A percentile compares a stretch with the other conserved stretches of the same genome.
These are phyloP conservation scores for Ochetophila trinervis DNA, from an alignment of 306 rosid genomes.

Conservation along the genomic window DNA sequence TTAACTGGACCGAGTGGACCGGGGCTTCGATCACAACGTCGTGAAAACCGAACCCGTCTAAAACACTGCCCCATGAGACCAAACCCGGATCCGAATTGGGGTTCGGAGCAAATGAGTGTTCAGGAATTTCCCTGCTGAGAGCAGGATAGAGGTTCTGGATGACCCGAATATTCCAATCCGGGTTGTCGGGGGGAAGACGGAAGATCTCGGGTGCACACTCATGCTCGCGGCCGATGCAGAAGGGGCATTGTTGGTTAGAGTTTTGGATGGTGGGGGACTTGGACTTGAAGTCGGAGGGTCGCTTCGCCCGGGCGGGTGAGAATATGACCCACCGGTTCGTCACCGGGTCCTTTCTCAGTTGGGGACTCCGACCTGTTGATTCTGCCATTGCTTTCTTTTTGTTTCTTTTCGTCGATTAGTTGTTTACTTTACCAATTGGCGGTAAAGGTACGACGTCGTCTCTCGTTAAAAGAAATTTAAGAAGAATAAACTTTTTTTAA, in stretches of 20 bases:
- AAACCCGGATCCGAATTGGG: background rate
- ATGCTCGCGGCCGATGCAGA: constrained; percentile 77
- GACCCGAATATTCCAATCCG: constrained; percentile 68
- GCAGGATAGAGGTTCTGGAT: constrained; percentile 84
- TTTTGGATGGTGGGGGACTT: constrained; percentile 43
- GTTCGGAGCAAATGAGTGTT: background rate
- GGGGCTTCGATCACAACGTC: constrained; percentile 76
- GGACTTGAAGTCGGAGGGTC: constrained; percentile 79
- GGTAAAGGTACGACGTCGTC: too few species aligned
- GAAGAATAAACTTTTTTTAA: too few species aligned
- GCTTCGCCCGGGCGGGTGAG: constrained; percentile 70
- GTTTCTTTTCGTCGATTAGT: background rate
- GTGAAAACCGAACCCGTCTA: constrained; percentile 67
- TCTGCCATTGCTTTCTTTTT: background rate
- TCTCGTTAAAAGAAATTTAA: too few species aligned
- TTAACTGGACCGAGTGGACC: constrained; percentile 54
- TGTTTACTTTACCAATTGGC: too few species aligned
- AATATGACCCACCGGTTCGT: constrained; percentile 71
- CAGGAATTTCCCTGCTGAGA: constrained; percentile 35
- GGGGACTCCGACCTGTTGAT: constrained; percentile 24
- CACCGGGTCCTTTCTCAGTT: constrained; percentile 54
- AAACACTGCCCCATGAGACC: constrained; percentile 18
- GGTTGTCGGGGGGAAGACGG: constrained; percentile 48
- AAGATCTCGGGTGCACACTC: constrained; percentile 82
- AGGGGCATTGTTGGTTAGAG: constrained; percentile 49